Evolutionary conservation across 1,284 basidiomycete genomes (phyloP), one percentile per base, ranked within the genome.

Genomic region (Melampsora americana): DNA sequence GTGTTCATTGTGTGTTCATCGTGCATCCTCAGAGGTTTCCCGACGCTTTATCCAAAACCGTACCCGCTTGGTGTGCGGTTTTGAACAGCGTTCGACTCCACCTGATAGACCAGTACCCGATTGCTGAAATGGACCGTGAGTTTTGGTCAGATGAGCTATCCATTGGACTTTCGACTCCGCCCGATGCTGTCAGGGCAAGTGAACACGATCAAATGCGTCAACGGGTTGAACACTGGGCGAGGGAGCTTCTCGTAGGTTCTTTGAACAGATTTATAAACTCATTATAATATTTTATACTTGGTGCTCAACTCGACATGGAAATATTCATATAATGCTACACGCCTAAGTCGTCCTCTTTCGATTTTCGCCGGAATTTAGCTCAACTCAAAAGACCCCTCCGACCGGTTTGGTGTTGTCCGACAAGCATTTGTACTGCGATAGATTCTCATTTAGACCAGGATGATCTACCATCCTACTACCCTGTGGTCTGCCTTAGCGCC

Each of bases 31-130:
- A 84, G 84, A 89, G 92, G 18, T 90, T 95, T 79, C 95, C 95
- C 0, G 95, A 99, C 80, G 93, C 95, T 0, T 85, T 98, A 0
- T 92, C 92, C 5, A 98, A 98, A 83, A 98, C 95, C 0, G 87
- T 97, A 0, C 94, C 95, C 0, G 92, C 95, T 64, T 99, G 95
- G 95, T 98, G 95, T 82, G 86, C 92, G 1, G 92, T 95, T 2
- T 85, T 98, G 79, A 98, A 97, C 80, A 86, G 88, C 9, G 92
- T 92, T 3, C 80, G 79, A 7, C 26, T 78, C 74, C 30, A 69
- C 20, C 70, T 78, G 0, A 79, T 90, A 18, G 76, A 71, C 14
- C 64, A 77, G 80, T 20, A 80, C 81, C 65, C 83, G 82, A 64
- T 84, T 79, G 74, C 80, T 80, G 30, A 79, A 77, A 53, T 69